Percentiles rank a stretch among this genome's conserved stretches.
phyloP scores from a whole-genome alignment of 106 monocot species.

The Allium sativum region DNA sequence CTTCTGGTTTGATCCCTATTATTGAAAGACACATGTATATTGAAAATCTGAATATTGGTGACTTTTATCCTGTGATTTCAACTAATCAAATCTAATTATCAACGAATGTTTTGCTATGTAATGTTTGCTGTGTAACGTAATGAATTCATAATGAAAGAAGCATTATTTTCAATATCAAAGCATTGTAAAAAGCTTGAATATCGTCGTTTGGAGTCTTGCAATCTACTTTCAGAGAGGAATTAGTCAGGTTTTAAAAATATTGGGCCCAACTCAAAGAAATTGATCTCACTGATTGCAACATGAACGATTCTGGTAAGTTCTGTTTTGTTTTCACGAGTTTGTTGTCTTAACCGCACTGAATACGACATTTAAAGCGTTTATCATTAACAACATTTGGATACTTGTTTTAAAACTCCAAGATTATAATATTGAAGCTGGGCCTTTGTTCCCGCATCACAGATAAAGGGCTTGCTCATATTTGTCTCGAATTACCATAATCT shows the following conservation, averaged over 20 bases:
- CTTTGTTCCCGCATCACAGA: slow-evolving; percentile 52
- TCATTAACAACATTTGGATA: too few relatives aligned
- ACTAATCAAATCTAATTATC: not conserved
- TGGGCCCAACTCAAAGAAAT: slow-evolving; percentile 52
- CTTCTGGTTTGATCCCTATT: slow-evolving; percentile 43
- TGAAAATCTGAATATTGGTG: slow-evolving; percentile 40
- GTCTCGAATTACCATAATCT: slow-evolving; percentile 58
- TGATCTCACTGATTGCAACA: slow-evolving; percentile 79
- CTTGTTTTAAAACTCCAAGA: slow-evolving; percentile 49
- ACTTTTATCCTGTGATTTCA: slow-evolving; percentile 50
- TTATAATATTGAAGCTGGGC: slow-evolving; percentile 56
- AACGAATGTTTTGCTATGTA: too few relatives aligned
- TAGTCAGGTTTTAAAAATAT: slow-evolving; percentile 19
- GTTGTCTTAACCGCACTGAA: too few relatives aligned
- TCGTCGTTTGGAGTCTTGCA: slow-evolving; percentile 63
- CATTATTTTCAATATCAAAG: slow-evolving; percentile 37
- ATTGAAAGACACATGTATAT: slow-evolving; percentile 56
- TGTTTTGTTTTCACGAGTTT: not conserved
- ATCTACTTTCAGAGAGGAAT: slow-evolving; percentile 58
- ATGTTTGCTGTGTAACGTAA: slow-evolving; percentile 55
- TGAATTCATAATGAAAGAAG: slow-evolving; percentile 41
- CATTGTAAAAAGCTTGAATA: slow-evolving; percentile 38
- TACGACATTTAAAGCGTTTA: too few relatives aligned
- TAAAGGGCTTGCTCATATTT: slow-evolving; percentile 47
- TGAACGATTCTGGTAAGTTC: slow-evolving; percentile 46